phyloP scores from a whole-genome alignment of 2,329 filamentous ascomycete species.

The Samsoniella hepiali region DNA sequence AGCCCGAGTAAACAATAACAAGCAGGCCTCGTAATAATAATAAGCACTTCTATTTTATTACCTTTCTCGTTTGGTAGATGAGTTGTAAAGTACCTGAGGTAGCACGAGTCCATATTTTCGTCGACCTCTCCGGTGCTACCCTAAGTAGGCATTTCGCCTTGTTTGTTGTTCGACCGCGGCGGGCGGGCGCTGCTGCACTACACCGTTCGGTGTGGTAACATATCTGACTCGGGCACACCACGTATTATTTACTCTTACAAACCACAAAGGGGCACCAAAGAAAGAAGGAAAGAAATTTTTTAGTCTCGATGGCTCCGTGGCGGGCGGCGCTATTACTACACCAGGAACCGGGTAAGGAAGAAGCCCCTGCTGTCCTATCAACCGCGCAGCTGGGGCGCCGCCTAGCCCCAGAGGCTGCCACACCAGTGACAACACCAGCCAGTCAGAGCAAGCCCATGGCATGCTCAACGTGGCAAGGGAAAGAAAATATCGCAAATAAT shows the following conservation, averaged over 20 bases:
- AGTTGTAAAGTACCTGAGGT: too few relatives aligned
- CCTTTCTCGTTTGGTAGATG: too few relatives aligned
- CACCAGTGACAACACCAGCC: background rate
- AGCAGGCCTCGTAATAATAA: background rate
- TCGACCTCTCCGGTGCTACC: background rate
- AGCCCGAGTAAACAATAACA: conserved; percentile 11
- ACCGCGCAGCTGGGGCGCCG: background rate
- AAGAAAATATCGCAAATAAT: background rate
- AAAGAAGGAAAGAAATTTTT: background rate
- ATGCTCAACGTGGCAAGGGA: background rate
- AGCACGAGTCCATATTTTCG: background rate
- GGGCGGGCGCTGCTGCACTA: background rate
- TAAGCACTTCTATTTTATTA: too few relatives aligned
- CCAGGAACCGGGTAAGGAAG: background rate
- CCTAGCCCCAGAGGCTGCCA: background rate
- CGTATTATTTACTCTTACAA: background rate
- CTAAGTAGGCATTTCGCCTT: background rate
- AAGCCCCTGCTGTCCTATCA: conserved; percentile 8
- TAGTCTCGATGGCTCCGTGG: conserved; percentile 8
- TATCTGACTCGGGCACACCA: background rate
- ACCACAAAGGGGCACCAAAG: background rate
- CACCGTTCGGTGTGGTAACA: background rate
- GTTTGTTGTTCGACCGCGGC: background rate
- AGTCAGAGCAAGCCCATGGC: conserved; percentile 1
- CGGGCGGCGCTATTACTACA: background rate